Conservation (phyloP, 805 yeast genomes). For the Barnettozyma pratensis region DNA sequence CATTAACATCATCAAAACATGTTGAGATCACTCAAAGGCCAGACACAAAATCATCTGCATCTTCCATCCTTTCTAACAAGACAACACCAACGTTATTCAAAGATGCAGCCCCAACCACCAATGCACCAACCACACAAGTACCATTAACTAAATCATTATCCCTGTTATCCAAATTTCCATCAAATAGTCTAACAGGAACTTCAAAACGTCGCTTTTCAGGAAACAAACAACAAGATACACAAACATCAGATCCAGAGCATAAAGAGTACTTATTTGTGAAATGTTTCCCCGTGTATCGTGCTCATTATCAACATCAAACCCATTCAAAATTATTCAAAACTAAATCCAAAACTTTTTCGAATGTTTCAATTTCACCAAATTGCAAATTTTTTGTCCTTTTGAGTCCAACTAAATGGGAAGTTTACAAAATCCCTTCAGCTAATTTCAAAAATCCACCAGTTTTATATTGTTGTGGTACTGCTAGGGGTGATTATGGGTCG, state of each 20-base stretch:
- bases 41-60: neutral
- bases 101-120: neutral
- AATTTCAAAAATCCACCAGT: conserved; percentile 45
- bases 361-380: conserved; percentile 60
- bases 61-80: neutral
- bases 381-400: conserved; percentile 61
- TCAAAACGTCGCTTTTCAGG: neutral
- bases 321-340: conserved; percentile 46
- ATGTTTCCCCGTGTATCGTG: conserved; percentile 80
- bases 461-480: conserved; percentile 62
- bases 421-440: conserved; percentile 41
- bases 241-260: conserved; percentile 22
- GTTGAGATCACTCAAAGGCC: neutral
- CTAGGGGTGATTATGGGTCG: conserved; percentile 63
- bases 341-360: conserved; percentile 43
- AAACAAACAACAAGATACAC: neutral
- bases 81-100: neutral
- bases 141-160: conserved; percentile 1
- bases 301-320: conserved; percentile 47
- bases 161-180: conserved; percentile 6
- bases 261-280: conserved; percentile 68
- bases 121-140: neutral
- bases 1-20: neutral
- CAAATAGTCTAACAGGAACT: neutral
- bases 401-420: conserved; percentile 68